Percentiles rank a stretch among this genome's conserved stretches.
Evolutionary conservation across 805 yeast genomes (phyloP).

Genomic region (Ogataea haglerorum): DNA sequence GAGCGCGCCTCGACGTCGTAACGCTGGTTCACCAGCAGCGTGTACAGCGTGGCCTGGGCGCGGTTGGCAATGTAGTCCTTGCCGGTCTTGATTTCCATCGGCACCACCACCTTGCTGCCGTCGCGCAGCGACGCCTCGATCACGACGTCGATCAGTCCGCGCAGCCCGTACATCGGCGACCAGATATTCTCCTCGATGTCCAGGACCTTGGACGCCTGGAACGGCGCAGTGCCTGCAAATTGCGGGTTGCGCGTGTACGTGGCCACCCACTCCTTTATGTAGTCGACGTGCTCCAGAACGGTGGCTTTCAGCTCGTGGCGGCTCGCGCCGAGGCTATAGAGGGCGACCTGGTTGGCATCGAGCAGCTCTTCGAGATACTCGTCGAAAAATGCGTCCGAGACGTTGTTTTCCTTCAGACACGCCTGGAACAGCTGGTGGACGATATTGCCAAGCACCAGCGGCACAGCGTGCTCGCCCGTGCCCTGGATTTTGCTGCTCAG

Average conservation of each 20-base stretch:
- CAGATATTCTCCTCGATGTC: slow-evolving; percentile 90
- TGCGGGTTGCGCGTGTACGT: slow-evolving; percentile 33
- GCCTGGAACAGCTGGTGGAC: slow-evolving; percentile 74
- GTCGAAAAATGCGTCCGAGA: slow-evolving; percentile 38
- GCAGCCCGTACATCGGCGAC: slow-evolving; percentile 86
- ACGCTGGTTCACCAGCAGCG: slow-evolving; percentile 73
- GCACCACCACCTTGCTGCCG: slow-evolving; percentile 56
- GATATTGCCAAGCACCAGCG: slow-evolving; percentile 75
- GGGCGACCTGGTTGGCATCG: slow-evolving; percentile 34
- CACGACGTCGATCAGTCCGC: slow-evolving; percentile 89
- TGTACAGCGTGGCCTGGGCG: slow-evolving; percentile 83
- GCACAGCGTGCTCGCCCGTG: slow-evolving; percentile 62
- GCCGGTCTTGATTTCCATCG: slow-evolving; percentile 92
- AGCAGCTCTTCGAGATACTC: slow-evolving; percentile 29
- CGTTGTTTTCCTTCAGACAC: slow-evolving; percentile 41
- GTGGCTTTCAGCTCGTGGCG: slow-evolving; percentile 41
- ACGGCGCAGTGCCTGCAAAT: slow-evolving; percentile 25
- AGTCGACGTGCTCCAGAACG: slow-evolving; percentile 46
- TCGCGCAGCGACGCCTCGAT: slow-evolving; percentile 51
- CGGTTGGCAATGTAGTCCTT: slow-evolving; percentile 62
- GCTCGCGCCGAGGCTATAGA: slow-evolving; percentile 53
- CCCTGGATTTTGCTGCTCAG: slow-evolving; percentile 52
- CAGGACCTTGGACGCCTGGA: slow-evolving; percentile 60
- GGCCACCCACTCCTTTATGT: slow-evolving; percentile 52
- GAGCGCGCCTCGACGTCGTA: slow-evolving; percentile 66